phyloP scores from a whole-genome alignment of 768 basidiomycete species.

The Lactifluus echinatus region DNA sequence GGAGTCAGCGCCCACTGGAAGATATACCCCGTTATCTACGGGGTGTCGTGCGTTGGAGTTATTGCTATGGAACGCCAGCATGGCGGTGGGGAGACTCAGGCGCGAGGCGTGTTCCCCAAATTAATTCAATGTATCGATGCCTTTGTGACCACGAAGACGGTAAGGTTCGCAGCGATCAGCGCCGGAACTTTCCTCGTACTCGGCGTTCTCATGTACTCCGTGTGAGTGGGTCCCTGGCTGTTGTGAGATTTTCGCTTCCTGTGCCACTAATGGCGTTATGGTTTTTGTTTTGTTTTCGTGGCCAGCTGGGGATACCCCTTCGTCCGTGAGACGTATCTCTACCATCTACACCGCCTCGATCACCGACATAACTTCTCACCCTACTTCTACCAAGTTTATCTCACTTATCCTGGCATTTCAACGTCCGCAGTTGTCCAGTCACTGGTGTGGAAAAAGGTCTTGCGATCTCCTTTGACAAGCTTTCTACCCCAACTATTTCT shows the following conservation, averaged over 20 bases:
- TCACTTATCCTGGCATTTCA: constrained; percentile 53
- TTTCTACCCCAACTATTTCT: constrained; percentile 80
- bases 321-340: constrained; percentile 85
- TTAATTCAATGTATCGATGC: constrained; percentile 23
- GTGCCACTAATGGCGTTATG: background rate
- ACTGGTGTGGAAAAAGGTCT: constrained; percentile 34
- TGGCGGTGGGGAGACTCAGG: background rate
- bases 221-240: constrained; percentile 42
- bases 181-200: constrained; percentile 58
- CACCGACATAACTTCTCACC: constrained; percentile 98
- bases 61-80: constrained; percentile 26
- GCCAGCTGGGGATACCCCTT: constrained; percentile 91
- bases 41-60: constrained; percentile 60
- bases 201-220: constrained; percentile 55
- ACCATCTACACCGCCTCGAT: constrained; percentile 85
- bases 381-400: constrained; percentile 93
- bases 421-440: constrained; percentile 19
- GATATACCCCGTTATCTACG: constrained; percentile 92
- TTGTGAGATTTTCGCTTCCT: background rate
- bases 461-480: constrained; percentile 68
- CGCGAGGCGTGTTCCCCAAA: background rate
- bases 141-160: constrained; percentile 41
- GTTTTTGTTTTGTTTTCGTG: background rate
- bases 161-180: constrained; percentile 64
- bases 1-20: constrained; percentile 93